Conservation (phyloP, 2,329 filamentous ascomycete species). For the Bisporella sp. region DNA sequence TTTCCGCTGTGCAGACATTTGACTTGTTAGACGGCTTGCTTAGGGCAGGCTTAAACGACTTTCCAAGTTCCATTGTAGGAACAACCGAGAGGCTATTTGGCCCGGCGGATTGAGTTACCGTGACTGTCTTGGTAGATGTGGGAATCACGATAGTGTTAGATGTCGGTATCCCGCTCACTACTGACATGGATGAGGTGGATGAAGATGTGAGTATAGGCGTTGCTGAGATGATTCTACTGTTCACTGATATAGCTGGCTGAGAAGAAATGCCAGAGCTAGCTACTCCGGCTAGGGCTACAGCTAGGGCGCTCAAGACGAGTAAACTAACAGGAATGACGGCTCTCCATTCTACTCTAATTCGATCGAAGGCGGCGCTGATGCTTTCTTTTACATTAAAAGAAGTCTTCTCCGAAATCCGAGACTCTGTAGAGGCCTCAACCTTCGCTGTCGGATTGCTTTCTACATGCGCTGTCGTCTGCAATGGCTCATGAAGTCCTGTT, state of each 20-base stretch:
- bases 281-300: conserved; percentile 15
- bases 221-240: conserved; percentile 24
- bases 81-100: conserved; percentile 33
- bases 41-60: conserved; percentile 12
- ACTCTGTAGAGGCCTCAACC: conserved; percentile 5
- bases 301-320: conserved; percentile 19
- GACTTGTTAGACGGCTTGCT: conserved; percentile 18
- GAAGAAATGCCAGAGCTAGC: conserved; percentile 14
- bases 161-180: conserved; percentile 15
- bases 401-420: conserved; percentile 14
- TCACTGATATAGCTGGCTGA: conserved; percentile 24
- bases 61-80: conserved; percentile 31
- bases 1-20: conserved; percentile 38
- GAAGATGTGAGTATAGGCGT: conserved; percentile 19
- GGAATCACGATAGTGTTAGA: conserved; percentile 18
- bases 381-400: conserved; percentile 12
- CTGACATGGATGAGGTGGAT: conserved; percentile 11
- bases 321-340: conserved; percentile 17
- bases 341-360: conserved; percentile 18
- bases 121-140: conserved; percentile 26
- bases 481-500: conserved; percentile 29
- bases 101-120: conserved; percentile 26
- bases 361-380: conserved; percentile 13
- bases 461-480: not conserved
- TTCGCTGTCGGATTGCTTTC: not conserved